Evolutionary conservation across 1,139 yeast genomes (phyloP).

Genomic region (Kazachstania sp.): DNA sequence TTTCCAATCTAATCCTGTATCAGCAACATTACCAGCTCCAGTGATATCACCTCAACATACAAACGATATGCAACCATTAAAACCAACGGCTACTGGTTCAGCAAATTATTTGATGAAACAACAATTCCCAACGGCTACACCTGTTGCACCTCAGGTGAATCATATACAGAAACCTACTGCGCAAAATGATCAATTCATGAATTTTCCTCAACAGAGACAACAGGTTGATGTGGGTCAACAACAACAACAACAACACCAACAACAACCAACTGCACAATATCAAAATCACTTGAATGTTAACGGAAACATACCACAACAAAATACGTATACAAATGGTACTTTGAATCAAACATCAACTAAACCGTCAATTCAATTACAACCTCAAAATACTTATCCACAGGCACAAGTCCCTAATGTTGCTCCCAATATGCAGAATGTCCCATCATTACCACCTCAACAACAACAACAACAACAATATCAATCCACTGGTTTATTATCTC

Average conservation of each 20-base stretch:
- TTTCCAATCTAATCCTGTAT: background rate
- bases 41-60: background rate
- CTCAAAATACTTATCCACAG: slow-evolving; percentile 6
- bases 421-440: background rate
- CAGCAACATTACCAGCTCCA: background rate
- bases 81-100: slow-evolving; percentile 30
- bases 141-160: slow-evolving; percentile 3
- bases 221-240: slow-evolving; percentile 1
- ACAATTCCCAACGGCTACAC: slow-evolving; percentile 17
- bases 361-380: background rate
- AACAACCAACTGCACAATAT: background rate
- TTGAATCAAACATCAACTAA: background rate
- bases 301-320: background rate
- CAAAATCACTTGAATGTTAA: background rate
- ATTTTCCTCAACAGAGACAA: slow-evolving; percentile 9
- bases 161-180: background rate
- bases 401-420: background rate
- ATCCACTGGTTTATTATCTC: slow-evolving; percentile 12
- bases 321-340: background rate
- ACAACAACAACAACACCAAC: slow-evolving; percentile 4
- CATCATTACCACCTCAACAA: slow-evolving; percentile 7
- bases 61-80: slow-evolving; percentile 15
- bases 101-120: slow-evolving; percentile 27
- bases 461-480: slow-evolving; percentile 5
- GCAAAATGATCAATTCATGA: slow-evolving; percentile 8